Base-by-base conservation (phyloP, 2,329 filamentous ascomycete genomes). In the Aureobasidium leucospermi region DNA sequence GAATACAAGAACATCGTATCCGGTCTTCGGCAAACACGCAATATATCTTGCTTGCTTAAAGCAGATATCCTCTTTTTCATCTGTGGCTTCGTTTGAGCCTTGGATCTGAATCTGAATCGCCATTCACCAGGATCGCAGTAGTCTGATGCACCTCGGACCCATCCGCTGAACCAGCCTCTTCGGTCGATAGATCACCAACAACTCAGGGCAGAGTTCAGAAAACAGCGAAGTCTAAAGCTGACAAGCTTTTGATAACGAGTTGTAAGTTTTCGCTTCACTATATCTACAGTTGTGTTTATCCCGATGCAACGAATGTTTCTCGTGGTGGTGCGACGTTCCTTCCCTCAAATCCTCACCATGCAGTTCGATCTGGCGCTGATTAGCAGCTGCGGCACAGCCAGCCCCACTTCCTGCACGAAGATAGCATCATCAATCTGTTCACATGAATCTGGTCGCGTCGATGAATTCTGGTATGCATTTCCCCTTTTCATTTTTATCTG, bases 401-500 rank as follows among this genome's bases (percentile, higher is more conserved):
- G 43, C 55, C 55, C 55, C 55, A 48, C 55, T 58, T 48, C 43
- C 55, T 58, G 55, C 55, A 58, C 19, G 43, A 38, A 19, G 42
- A 58, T 58, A 58, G 43, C 55, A 58, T 58, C 42, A 48, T 48
- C 55, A 58, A 42, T 34, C 43, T 58, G 42, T 58, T 58, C 55
- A 58, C 43, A 58, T 58, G 55, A 58, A 58, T 58, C 43, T 58
- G 23, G 55, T 58, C 42, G 42, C 42, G 42, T 58, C 55, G 34
- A 58, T 58, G 55, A 58, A 58, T 58, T 47, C 55, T 39, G 55
- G 55, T 58, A 58, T 58, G 55, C 42, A 47, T 31, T 48, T 47
- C 23, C 28, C 55, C 10, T 41, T 58, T 34, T 31, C 15, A 46
- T 52, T 6, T n/a, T 46, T 38, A 13, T 31, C 19, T 38, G 6